Base-by-base conservation (phyloP, 139 green algal species). In the Chlorella sp. region DNA sequence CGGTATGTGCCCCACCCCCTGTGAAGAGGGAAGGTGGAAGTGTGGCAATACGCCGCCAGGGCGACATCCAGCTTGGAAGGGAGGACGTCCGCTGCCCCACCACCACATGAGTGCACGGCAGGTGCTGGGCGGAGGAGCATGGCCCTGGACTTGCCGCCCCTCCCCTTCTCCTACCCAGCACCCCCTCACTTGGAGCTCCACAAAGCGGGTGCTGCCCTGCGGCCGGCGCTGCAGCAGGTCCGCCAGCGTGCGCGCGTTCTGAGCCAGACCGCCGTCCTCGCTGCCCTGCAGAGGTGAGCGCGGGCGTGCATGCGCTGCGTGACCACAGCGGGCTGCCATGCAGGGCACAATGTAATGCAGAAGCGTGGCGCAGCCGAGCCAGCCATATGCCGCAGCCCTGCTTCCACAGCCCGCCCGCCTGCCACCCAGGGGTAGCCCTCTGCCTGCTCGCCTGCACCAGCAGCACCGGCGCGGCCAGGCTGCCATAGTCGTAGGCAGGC, bases 1-100 rank as follows among this genome's bases (percentile, higher is more conserved):
- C 7, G 84, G 84, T 25, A 85, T 38, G 74, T 88, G 84, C 5
- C 84, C 84, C 11, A 75, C 56, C 16, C 64, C 78, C 72, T 83
- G 60, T 38, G 15, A 64, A 16, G 47, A n/a, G 47, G 41, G 17
- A 25, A 21, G 62, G 23, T 69, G 26, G 20, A 12, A 26, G n/a
- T n/a, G n/a, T n/a, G n/a, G n/a, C n/a, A n/a, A n/a, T n/a, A n/a
- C n/a, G n/a, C n/a, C n/a, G n/a, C n/a, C n/a, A n/a, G n/a, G n/a
- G n/a, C n/a, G n/a, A n/a, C n/a, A n/a, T n/a, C n/a, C n/a, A n/a
- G n/a, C n/a, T n/a, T n/a, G n/a, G n/a, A n/a, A n/a, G n/a, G n/a
- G n/a, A n/a, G n/a, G n/a, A n/a, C n/a, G n/a, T n/a, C n/a, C n/a
- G n/a, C n/a, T n/a, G n/a, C n/a, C n/a, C n/a, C n/a, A n/a, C n/a